Evolutionary conservation across 495 filamentous ascomycete species (phyloP).

Genomic region (Tuber umbilicatum): DNA sequence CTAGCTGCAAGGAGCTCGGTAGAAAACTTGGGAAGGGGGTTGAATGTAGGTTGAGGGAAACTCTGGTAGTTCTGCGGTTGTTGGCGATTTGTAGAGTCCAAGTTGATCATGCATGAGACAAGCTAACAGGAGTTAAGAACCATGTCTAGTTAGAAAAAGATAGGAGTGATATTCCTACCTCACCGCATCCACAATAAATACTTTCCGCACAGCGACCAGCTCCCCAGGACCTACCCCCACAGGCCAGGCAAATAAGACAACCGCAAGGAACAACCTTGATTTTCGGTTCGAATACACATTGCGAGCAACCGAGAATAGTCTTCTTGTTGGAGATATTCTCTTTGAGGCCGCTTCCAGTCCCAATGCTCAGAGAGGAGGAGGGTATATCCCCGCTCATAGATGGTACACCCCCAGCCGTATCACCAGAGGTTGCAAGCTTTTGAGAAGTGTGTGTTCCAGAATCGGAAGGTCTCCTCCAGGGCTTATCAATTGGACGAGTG

Average conservation of each 20-base stretch:
- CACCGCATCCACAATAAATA: constrained; percentile 41
- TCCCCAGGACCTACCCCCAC: constrained; percentile 38
- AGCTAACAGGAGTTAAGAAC: constrained; percentile 20
- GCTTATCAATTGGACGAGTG: constrained; percentile 32
- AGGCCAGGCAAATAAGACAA: constrained; percentile 37
- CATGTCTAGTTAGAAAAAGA: background rate
- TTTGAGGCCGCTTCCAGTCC: constrained; percentile 11
- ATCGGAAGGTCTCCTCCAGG: constrained; percentile 29
- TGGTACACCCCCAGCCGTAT: constrained; percentile 6
- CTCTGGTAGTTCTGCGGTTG: background rate
- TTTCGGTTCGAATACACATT: constrained; percentile 40
- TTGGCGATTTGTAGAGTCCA: constrained; percentile 19
- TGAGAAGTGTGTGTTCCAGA: constrained; percentile 28
- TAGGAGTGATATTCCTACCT: constrained; percentile 19
- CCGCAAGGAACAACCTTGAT: constrained; percentile 38
- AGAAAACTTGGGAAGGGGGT: constrained; percentile 7
- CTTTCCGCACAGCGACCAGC: constrained; percentile 22
- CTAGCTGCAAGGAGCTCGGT: background rate
- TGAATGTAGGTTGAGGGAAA: background rate
- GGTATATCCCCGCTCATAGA: constrained; percentile 13
- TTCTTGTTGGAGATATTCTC: constrained; percentile 5
- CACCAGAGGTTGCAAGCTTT: constrained; percentile 19
- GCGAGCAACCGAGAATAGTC: constrained; percentile 36
- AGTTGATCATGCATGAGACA: constrained; percentile 35
- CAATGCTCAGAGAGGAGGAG: constrained; percentile 12